These are phyloP conservation scores for Tylopilus cervinicoccineus DNA, from an alignment of 768 basidiomycete species.

Conservation along the genomic window DNA sequence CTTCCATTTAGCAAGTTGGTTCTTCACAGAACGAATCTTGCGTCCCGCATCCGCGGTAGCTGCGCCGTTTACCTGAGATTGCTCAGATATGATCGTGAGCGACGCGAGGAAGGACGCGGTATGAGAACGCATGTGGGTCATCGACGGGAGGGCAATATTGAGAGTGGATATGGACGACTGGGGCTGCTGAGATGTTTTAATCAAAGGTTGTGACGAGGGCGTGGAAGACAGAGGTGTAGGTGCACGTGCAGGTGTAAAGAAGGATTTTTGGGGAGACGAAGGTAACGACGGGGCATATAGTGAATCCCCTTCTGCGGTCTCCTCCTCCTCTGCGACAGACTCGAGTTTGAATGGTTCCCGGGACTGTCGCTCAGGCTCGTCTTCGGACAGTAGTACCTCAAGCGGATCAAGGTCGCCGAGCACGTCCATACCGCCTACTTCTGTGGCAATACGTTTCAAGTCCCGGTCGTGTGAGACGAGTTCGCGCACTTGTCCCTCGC, in stretches of 20 bases:
- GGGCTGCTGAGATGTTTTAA: constrained; percentile 15
- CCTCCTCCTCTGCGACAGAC: constrained; percentile 39
- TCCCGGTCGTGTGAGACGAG: constrained; percentile 76
- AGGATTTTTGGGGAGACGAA: constrained; percentile 51
- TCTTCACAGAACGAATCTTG: constrained; percentile 81
- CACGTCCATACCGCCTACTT: constrained; percentile 73
- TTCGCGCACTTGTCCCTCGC: constrained; percentile 79
- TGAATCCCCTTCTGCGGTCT: constrained; percentile 38
- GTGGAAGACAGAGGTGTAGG: constrained; percentile 52
- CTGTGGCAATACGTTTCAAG: constrained; percentile 70
- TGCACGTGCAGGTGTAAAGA: constrained; percentile 49
- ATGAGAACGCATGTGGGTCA: constrained; percentile 66
- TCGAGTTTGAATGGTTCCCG: constrained; percentile 31
- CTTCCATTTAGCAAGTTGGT: constrained; percentile 76
- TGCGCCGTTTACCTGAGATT: constrained; percentile 84
- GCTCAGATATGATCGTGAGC: constrained; percentile 76
- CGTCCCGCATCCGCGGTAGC: constrained; percentile 82
- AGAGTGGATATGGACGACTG: constrained; percentile 30
- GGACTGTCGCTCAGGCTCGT: constrained; percentile 26
- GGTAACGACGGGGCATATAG: constrained; percentile 38
- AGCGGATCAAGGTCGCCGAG: constrained; percentile 68
- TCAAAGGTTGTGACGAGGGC: constrained; percentile 28
- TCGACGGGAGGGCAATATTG: constrained; percentile 48
- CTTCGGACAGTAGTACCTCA: constrained; percentile 33
- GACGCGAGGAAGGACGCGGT: constrained; percentile 74